A percentile compares a stretch with the other conserved stretches of the same genome.
phyloP scores from a whole-genome alignment of 1,139 yeast genomes.

The Candida mesenterica region DNA sequence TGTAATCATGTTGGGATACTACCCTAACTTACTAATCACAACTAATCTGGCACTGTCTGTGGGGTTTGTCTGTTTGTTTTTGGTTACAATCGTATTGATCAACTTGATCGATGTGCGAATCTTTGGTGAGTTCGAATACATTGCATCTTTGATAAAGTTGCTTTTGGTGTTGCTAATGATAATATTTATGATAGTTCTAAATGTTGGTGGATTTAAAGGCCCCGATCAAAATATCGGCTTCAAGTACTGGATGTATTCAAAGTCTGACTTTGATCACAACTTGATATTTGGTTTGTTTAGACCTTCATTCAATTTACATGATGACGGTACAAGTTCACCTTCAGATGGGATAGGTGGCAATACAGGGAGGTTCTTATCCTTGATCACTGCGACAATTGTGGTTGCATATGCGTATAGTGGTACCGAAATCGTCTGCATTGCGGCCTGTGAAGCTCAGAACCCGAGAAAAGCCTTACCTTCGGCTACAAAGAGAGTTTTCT shows the following conservation, averaged over 20 bases:
- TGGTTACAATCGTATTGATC: conserved; percentile 45
- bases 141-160: conserved; percentile 61
- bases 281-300: conserved; percentile 70
- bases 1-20: conserved; percentile 69
- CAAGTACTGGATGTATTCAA: conserved; percentile 57
- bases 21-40: conserved; percentile 51
- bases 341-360: conserved; percentile 58
- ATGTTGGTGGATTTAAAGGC: conserved; percentile 50
- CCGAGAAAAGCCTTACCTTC: conserved; percentile 78
- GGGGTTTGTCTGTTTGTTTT: conserved; percentile 66
- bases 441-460: conserved; percentile 83
- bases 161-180: conserved; percentile 53
- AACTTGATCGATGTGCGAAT: conserved; percentile 68
- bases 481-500: conserved; percentile 73
- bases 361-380: conserved; percentile 62
- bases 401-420: conserved; percentile 78
- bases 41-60: conserved; percentile 48
- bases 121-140: conserved; percentile 74
- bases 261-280: conserved; percentile 48
- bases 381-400: conserved; percentile 60
- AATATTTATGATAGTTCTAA: conserved; percentile 62
- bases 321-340: conserved; percentile 46
- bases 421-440: conserved; percentile 78
- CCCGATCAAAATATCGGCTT: conserved; percentile 52
- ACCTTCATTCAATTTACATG: conserved; percentile 61